Evolutionary conservation across 2,329 filamentous ascomycete genomes (phyloP).

Genomic region (Botrytis medusae): DNA sequence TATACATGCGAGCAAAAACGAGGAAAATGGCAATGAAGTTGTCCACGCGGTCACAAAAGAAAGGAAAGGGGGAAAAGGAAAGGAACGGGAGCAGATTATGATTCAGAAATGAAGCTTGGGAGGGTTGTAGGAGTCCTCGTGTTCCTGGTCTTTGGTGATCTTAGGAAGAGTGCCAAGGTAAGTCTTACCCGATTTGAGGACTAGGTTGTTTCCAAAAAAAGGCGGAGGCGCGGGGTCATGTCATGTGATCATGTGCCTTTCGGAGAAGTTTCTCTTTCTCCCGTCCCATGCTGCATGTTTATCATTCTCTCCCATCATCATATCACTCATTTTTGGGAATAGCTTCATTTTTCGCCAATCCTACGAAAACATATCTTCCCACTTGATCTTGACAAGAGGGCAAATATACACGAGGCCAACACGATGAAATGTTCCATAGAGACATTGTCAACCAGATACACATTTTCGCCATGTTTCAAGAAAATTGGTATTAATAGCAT

Average conservation of each 20-base stretch:
- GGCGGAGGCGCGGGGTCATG: not conserved
- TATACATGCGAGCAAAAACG: conserved; percentile 4
- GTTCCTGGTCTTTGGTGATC: not conserved
- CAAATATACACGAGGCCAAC: not conserved
- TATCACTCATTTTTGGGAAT: not conserved
- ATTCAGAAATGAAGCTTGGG: not conserved
- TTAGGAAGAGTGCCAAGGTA: not conserved
- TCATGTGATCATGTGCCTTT: conserved; percentile 3
- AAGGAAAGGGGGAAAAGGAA: not conserved
- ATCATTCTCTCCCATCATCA: not conserved
- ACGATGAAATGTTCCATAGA: not conserved
- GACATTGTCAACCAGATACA: not conserved
- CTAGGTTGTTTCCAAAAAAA: not conserved
- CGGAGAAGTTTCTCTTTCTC: not conserved
- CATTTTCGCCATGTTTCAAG: not conserved
- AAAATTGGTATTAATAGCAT: not conserved
- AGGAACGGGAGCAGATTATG: not conserved
- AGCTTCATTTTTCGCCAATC: not conserved
- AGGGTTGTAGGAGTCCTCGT: not conserved
- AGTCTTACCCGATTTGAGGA: not conserved
- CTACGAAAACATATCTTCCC: not conserved
- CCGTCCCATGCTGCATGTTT: not conserved
- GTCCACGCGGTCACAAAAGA: conserved; percentile 8
- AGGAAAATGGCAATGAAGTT: not conserved
- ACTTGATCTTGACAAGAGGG: not conserved